Percentiles rank a stretch among this genome's conserved stretches.
These are phyloP conservation scores for Strobilomyces confusus DNA, from an alignment of 768 basidiomycete genomes.

Conservation along the genomic window DNA sequence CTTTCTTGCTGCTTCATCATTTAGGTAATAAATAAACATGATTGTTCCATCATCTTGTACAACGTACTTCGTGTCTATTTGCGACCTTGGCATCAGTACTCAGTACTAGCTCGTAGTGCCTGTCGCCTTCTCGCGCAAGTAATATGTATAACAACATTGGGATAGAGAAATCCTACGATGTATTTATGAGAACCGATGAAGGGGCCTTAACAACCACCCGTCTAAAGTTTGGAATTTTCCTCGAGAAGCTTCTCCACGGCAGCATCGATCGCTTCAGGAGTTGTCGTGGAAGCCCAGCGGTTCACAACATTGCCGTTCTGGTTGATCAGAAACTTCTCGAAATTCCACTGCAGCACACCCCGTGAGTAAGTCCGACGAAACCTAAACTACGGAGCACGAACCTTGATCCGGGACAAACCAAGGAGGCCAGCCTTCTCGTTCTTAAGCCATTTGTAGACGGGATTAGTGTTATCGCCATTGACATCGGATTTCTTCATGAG, in stretches of 20 bases:
- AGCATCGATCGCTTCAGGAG: conserved; percentile 58
- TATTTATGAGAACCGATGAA: too few species aligned
- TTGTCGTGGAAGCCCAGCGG: conserved; percentile 74
- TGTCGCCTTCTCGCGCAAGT: too few species aligned
- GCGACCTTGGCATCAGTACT: too few species aligned
- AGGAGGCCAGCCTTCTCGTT: conserved; percentile 68
- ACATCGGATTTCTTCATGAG: conserved; percentile 93
- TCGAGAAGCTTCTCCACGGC: conserved; percentile 59
- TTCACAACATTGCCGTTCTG: conserved; percentile 71
- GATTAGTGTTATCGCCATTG: conserved; percentile 81
- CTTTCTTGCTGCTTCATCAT: neutral
- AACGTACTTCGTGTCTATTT: too few species aligned
- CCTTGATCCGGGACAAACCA: conserved; percentile 74
- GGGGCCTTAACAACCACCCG: neutral
- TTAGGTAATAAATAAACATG: neutral
- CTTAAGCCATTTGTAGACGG: conserved; percentile 86
- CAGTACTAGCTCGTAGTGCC: too few species aligned
- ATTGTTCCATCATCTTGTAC: neutral
- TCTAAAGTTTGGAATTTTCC: conserved; percentile 16
- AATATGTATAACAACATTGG: too few species aligned
- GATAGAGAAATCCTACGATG: neutral
- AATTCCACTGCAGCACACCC: conserved; percentile 65
- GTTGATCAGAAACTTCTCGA: conserved; percentile 85
- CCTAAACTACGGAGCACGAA: conserved; percentile 25
- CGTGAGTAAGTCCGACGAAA: neutral